A percentile compares a stretch with the other conserved stretches of the same genome.
Evolutionary conservation across 2,329 filamentous ascomycete genomes (phyloP).

Genomic region (Samsoniella hepiali): DNA sequence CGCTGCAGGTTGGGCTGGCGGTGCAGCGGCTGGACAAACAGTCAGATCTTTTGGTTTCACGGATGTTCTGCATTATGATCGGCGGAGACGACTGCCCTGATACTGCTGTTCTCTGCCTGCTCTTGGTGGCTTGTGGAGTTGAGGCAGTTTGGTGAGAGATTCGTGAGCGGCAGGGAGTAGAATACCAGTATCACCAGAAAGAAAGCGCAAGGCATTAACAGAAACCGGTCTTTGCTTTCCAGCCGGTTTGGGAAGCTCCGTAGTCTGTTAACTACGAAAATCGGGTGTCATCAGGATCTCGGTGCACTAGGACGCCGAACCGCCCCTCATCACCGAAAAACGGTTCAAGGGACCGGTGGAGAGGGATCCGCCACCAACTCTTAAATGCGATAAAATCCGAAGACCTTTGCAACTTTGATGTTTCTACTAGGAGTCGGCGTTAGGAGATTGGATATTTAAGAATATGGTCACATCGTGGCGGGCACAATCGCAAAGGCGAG

Average conservation of each 20-base stretch:
- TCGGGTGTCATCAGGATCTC: too few relatives aligned
- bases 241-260: too few relatives aligned
- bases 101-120: too few relatives aligned
- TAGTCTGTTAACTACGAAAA: too few relatives aligned
- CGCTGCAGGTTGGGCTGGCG: too few relatives aligned
- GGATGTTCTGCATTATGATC: too few relatives aligned
- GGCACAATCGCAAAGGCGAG: slow-evolving; percentile 11
- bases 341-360: neutral
- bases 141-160: neutral
- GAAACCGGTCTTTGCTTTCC: too few relatives aligned
- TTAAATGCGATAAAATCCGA: neutral
- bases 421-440: neutral
- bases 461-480: neutral
- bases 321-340: neutral
- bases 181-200: neutral
- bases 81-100: too few relatives aligned
- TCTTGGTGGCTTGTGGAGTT: neutral
- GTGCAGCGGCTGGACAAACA: too few relatives aligned
- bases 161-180: neutral
- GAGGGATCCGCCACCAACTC: neutral
- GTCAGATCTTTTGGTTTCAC: too few relatives aligned
- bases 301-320: too few relatives aligned
- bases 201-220: too few relatives aligned
- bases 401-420: neutral
- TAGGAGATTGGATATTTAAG: neutral